These are phyloP conservation scores for Astrocystis sublimbata DNA, from an alignment of 495 filamentous ascomycete genomes.

Conservation along the genomic window DNA sequence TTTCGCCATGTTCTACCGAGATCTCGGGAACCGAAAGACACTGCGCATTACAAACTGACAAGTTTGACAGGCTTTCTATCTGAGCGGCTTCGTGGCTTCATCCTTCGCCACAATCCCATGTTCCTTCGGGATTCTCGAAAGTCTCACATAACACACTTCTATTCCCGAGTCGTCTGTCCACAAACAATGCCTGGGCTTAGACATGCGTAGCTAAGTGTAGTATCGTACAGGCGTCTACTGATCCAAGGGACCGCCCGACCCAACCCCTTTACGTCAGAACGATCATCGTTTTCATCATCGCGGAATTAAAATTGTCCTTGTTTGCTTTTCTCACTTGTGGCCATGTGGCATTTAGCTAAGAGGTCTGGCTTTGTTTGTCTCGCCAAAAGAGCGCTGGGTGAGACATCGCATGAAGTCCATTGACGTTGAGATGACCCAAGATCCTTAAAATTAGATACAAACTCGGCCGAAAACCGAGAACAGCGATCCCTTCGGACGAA, in stretches of 20 bases:
- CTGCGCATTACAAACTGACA: not conserved
- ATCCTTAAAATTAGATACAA: not conserved
- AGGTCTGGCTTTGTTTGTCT: not conserved
- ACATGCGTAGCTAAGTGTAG: not conserved
- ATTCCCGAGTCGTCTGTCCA: not conserved
- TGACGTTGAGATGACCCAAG: conserved; percentile 1
- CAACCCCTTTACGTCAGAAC: not conserved
- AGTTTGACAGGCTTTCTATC: not conserved
- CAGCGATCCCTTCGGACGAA: not conserved
- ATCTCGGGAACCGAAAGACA: not conserved
- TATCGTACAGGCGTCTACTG: not conserved
- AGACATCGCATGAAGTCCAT: conserved; percentile 9
- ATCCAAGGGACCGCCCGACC: not conserved
- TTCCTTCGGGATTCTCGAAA: not conserved
- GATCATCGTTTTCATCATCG: not conserved
- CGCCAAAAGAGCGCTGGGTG: not conserved
- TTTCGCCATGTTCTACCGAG: conserved; percentile 1
- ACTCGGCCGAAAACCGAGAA: conserved; percentile 3
- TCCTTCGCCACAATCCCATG: not conserved
- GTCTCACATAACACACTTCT: not conserved
- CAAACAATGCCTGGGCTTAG: not conserved
- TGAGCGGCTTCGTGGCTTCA: not conserved
- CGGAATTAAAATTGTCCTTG: not conserved
- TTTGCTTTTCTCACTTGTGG: not conserved
- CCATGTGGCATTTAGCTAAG: not conserved